Evolutionary conservation across 129 eudicot genomes (phyloP).

Genomic region (Sambucus nigra): DNA sequence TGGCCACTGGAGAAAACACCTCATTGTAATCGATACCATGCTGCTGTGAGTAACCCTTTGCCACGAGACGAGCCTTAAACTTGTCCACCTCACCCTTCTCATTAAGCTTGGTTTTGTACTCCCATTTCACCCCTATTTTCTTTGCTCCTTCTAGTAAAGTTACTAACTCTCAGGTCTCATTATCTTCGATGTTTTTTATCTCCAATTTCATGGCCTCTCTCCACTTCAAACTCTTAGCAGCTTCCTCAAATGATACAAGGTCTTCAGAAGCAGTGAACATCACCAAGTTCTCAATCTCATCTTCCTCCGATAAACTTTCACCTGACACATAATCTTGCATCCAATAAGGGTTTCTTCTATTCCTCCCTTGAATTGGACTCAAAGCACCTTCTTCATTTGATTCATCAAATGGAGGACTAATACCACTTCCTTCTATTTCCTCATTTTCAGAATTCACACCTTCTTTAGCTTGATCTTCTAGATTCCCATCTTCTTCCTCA

Average conservation of each 20-base stretch:
- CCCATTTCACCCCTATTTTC: too few species aligned
- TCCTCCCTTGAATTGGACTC: not conserved
- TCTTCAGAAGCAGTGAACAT: not conserved
- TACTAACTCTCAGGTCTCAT: too few species aligned
- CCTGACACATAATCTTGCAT: not conserved
- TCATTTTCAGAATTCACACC: not conserved
- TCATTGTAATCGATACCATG: too few species aligned
- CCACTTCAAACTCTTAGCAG: not conserved
- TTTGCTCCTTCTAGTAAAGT: too few species aligned
- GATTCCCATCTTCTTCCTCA: not conserved
- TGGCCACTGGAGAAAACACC: too few species aligned
- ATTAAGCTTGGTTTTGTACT: too few species aligned
- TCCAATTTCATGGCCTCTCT: not conserved
- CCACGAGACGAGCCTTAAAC: too few species aligned
- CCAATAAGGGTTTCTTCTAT: not conserved
- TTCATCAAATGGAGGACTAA: too few species aligned
- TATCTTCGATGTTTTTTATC: too few species aligned
- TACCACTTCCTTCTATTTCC: not conserved
- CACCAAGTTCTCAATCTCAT: not conserved
- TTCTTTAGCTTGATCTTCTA: not conserved
- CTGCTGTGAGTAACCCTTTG: too few species aligned
- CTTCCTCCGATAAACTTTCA: not conserved
- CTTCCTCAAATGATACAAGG: not conserved
- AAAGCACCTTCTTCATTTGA: too few species aligned
- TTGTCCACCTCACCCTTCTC: too few species aligned